Base-by-base conservation (phyloP, 1,139 yeast species). In the Pichia sp. region DNA sequence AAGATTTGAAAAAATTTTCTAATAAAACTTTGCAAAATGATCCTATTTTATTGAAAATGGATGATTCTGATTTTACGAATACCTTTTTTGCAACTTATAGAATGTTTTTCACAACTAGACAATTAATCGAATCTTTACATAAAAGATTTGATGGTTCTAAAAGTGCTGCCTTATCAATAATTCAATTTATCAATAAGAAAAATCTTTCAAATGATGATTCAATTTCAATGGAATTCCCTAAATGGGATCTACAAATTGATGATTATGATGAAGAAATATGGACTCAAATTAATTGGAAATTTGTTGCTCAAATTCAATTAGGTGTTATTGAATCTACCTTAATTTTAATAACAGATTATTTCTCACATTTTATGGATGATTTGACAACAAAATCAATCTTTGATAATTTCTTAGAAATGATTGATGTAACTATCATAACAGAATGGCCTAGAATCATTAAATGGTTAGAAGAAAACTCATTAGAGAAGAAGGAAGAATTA, bases 301-400 rank as follows among this genome's bases (percentile, higher is more conserved):
- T 72, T 64, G 68, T 78, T 58, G 72, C 79, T 51, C 72, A 81
- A 56, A 84, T 88, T 41, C 95, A 88, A 55, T 72, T 83, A 41
- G 94, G 94, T 39, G 78, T 88, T 34, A 66, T 88, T 48, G 94
- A 85, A 56, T 85, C 88, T 1, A 67, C 86, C 44, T 74, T 79
- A 39, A 73, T 81, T 31, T 71, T 94, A 62, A 75, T 86, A 20
- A 73, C 77, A 39, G 80, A 82, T 50, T 84, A 84, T 55, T 86
- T 82, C 57, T 63, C 74, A 28, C 93, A 84, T 57, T 84, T 89
- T 55, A 72, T 83, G 5, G 82, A 80, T 56, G 85, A 84, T 51
- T 58, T 81, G 48, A 62, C 64, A 15, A 79, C 81, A 51, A 78
- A 83, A 51, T 68, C 69, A 23, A 68, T 74, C 10, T 72, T 86